Percentiles rank a stretch among this genome's conserved stretches.
Conservation (phyloP, 345 rosid species). For the Geranium rotundifolium region DNA sequence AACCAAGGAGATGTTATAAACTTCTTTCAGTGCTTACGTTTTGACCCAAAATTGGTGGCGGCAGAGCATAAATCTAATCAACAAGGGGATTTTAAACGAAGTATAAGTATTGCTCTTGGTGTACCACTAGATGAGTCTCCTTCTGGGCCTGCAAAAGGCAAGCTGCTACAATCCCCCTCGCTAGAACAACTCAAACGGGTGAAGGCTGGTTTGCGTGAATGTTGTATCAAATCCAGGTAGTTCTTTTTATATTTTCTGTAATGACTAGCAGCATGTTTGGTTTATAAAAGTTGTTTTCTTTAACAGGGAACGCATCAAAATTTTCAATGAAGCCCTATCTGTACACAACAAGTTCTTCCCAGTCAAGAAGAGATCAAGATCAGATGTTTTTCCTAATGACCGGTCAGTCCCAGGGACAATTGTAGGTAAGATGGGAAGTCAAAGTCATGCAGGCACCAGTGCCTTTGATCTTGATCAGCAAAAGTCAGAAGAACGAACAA, state of each 20-base stretch:
- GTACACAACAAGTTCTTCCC: constrained; percentile 74
- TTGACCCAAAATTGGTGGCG: constrained; percentile 66
- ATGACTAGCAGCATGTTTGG: constrained; percentile 14
- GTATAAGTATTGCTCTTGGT: constrained; percentile 61
- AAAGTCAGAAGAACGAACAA: constrained; percentile 64
- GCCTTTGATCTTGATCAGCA: constrained; percentile 67
- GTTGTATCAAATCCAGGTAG: constrained; percentile 73
- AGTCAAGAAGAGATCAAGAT: constrained; percentile 75
- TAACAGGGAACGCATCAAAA: constrained; percentile 72
- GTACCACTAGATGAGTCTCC: constrained; percentile 66
- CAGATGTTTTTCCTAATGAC: constrained; percentile 55
- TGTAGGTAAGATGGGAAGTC: constrained; percentile 64
- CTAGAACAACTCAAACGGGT: constrained; percentile 78
- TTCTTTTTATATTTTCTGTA: constrained; percentile 20
- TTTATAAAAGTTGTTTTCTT: constrained; percentile 18
- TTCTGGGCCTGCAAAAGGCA: constrained; percentile 45
- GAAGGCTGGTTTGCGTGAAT: constrained; percentile 54
- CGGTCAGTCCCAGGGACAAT: constrained; percentile 42
- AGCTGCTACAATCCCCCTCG: constrained; percentile 34
- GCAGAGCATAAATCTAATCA: constrained; percentile 67
- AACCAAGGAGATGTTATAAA: constrained; percentile 56
- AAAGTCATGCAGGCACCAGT: constrained; percentile 42
- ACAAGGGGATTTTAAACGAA: constrained; percentile 64
- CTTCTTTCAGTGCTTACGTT: constrained; percentile 63
- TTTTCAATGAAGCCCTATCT: constrained; percentile 69